Percentiles rank a stretch among this genome's conserved stretches.
Evolutionary conservation across 768 basidiomycete genomes (phyloP).

Genomic region (Mycena leptocephala): DNA sequence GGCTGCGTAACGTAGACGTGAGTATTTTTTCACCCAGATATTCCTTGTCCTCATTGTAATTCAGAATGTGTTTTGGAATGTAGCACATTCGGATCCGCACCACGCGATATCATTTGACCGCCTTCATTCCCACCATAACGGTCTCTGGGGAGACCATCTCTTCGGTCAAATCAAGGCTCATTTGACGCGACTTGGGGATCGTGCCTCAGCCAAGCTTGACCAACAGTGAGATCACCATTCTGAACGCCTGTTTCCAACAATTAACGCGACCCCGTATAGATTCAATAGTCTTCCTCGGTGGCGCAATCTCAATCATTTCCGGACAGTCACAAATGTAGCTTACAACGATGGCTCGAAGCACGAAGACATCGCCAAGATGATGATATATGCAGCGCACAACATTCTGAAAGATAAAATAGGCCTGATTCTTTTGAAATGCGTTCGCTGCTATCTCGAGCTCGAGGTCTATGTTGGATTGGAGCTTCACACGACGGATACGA

Average conservation of each 20-base stretch:
- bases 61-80: constrained; percentile 60
- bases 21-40: neutral
- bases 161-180: constrained; percentile 42
- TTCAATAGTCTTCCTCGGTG: constrained; percentile 49
- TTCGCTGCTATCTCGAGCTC: constrained; percentile 6
- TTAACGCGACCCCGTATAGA: constrained; percentile 41
- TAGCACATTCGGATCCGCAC: constrained; percentile 53
- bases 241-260: neutral
- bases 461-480: neutral
- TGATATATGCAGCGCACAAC: constrained; percentile 47
- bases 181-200: constrained; percentile 33
- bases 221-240: constrained; percentile 42
- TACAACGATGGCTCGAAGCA: constrained; percentile 55
- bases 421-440: neutral
- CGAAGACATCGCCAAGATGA: constrained; percentile 53
- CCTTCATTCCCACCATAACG: constrained; percentile 53
- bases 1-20: constrained; percentile 44
- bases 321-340: constrained; percentile 37
- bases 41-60: constrained; percentile 10
- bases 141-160: constrained; percentile 53
- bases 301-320: constrained; percentile 53
- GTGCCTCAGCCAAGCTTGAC: constrained; percentile 38
- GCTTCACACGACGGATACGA: neutral
- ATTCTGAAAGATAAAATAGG: constrained; percentile 7
- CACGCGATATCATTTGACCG: constrained; percentile 55